Conservation (phyloP, 306 rosid genomes). For the Canavalia gladiata region DNA sequence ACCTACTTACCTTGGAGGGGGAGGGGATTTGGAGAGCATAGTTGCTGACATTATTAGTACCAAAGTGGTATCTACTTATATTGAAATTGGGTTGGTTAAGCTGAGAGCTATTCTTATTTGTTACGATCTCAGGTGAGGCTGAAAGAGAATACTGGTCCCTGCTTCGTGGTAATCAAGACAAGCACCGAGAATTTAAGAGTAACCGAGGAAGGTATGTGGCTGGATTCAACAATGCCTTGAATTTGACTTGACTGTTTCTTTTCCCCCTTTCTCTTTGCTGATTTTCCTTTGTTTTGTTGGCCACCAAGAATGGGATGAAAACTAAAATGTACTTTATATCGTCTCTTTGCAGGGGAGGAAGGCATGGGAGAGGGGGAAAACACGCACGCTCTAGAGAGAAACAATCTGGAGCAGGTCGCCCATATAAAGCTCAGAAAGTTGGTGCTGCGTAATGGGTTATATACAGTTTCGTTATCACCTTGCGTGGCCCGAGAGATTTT, state of each 20-base stretch:
- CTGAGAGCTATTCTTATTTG: slow-evolving; percentile 13
- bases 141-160: slow-evolving; percentile 87
- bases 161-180: slow-evolving; percentile 76
- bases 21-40: background rate
- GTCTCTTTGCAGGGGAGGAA: slow-evolving; percentile 74
- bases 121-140: slow-evolving; percentile 71
- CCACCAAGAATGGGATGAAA: background rate
- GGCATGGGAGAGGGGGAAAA: slow-evolving; percentile 71
- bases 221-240: background rate
- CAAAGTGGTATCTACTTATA: background rate
- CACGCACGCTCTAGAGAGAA: slow-evolving; percentile 70
- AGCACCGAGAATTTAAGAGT: slow-evolving; percentile 56
- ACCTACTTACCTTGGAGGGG: background rate
- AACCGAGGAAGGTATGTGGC: slow-evolving; percentile 77
- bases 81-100: slow-evolving; percentile 7
- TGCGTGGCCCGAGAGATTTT: slow-evolving; percentile 12
- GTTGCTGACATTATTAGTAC: slow-evolving; percentile 24
- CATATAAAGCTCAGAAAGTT: slow-evolving; percentile 65
- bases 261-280: background rate
- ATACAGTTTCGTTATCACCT: background rate
- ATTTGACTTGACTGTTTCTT: background rate
- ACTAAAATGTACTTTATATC: background rate
- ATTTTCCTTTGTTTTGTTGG: background rate
- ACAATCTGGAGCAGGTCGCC: slow-evolving; percentile 61
- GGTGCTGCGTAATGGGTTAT: slow-evolving; percentile 46